phyloP scores from a whole-genome alignment of 2,329 filamentous ascomycete species.

The Xylaria sp. region DNA sequence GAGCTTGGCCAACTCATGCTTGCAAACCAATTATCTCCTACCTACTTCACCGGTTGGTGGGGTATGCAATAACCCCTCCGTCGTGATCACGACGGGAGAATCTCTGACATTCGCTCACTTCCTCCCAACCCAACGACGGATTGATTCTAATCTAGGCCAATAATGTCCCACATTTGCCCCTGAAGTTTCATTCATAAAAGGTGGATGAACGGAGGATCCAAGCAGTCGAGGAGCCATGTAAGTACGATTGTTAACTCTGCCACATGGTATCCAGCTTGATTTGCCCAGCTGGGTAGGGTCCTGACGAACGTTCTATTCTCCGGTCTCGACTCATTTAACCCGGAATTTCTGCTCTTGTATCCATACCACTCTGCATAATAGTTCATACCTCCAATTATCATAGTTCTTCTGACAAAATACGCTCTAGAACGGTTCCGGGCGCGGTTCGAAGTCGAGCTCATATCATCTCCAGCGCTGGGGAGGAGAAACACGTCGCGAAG shows the following conservation, averaged over 20 bases:
- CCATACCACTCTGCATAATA: background rate
- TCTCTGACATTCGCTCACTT: constrained; percentile 1
- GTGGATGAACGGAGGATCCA: constrained; percentile 15
- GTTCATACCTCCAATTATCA: background rate
- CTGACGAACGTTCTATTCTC: background rate
- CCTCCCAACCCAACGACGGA: background rate
- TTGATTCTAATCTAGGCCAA: background rate
- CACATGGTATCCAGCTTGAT: background rate
- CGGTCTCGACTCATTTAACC: background rate
- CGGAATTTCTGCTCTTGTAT: background rate
- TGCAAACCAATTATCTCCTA: constrained; percentile 4
- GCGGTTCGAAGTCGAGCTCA: constrained; percentile 22
- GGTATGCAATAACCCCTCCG: constrained; percentile 1
- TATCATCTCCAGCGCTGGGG: constrained; percentile 31
- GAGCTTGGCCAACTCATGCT: background rate
- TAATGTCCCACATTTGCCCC: background rate
- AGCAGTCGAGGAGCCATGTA: constrained; percentile 14
- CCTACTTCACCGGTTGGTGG: constrained; percentile 16
- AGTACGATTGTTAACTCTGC: constrained; percentile 6
- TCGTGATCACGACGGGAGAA: constrained; percentile 20
- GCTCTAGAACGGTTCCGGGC: constrained; percentile 16
- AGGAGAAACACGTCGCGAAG: constrained; percentile 19
- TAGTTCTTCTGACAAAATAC: constrained; percentile 2
- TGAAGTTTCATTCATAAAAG: constrained; percentile 15
- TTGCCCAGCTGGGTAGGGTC: background rate